Conservation (phyloP, 257 asterid genomes). For the Striga asiatica region DNA sequence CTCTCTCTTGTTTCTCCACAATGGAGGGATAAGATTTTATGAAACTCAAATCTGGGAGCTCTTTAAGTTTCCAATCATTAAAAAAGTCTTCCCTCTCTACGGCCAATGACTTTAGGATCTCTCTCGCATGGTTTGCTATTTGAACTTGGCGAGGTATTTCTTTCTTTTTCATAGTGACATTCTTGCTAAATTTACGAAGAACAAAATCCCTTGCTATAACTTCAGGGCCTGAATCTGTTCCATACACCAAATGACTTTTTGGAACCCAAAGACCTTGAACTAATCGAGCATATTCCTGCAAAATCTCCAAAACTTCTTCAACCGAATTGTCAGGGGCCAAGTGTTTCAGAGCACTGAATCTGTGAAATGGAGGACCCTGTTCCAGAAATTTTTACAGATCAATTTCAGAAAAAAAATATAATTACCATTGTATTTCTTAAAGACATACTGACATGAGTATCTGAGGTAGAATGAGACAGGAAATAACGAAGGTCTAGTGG, state of each 20-base stretch:
- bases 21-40: slow-evolving; percentile 36
- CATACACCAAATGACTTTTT: slow-evolving; percentile 39
- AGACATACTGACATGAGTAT: neutral
- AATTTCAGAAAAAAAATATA: slow-evolving; percentile 9
- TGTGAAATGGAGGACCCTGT: slow-evolving; percentile 72
- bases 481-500: too few species aligned
- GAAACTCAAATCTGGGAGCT: slow-evolving; percentile 49
- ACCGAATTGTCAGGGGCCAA: slow-evolving; percentile 53
- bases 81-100: slow-evolving; percentile 35
- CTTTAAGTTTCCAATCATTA: slow-evolving; percentile 74
- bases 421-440: neutral
- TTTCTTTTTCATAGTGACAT: slow-evolving; percentile 20
- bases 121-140: slow-evolving; percentile 28
- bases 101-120: slow-evolving; percentile 44
- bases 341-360: slow-evolving; percentile 61
- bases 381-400: slow-evolving; percentile 19
- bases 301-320: slow-evolving; percentile 51
- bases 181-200: slow-evolving; percentile 58
- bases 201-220: slow-evolving; percentile 47
- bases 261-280: slow-evolving; percentile 95
- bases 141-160: slow-evolving; percentile 17
- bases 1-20: slow-evolving; percentile 44
- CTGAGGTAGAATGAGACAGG: neutral
- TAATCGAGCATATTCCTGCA: slow-evolving; percentile 52
- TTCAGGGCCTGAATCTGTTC: slow-evolving; percentile 24